These are phyloP conservation scores for Asterochloris erici DNA, from an alignment of 139 green algal species.

Conservation along the genomic window DNA sequence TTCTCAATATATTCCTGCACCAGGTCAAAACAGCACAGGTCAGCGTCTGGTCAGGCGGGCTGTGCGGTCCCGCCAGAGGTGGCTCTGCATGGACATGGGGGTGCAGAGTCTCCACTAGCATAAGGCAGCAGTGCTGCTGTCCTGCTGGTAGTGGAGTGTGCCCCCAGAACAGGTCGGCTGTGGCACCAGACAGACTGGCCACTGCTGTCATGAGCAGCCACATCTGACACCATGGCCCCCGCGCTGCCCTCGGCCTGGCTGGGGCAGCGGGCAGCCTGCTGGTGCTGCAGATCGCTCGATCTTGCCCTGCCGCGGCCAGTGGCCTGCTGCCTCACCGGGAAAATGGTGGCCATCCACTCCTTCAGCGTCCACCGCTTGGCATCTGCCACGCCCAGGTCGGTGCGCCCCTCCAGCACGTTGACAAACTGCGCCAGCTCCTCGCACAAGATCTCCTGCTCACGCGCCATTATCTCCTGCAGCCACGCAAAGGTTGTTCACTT, in stretches of 20 bases:
- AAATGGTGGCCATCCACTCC: conserved; percentile 12
- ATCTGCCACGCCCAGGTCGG: conserved; percentile 3
- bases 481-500: neutral
- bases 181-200: too few species aligned
- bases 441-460: conserved; percentile 16
- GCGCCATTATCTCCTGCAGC: conserved; percentile 11
- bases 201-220: too few species aligned
- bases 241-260: too few species aligned
- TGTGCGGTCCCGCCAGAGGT: too few species aligned
- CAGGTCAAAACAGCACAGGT: conserved; percentile 1
- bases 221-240: too few species aligned
- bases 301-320: neutral
- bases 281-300: too few species aligned
- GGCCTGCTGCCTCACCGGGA: neutral
- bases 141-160: too few species aligned
- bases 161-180: too few species aligned
- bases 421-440: conserved; percentile 17
- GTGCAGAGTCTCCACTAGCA: too few species aligned
- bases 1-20: conserved; percentile 16
- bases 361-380: conserved; percentile 18
- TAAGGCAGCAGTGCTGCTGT: too few species aligned
- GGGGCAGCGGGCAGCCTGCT: too few species aligned
- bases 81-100: too few species aligned
- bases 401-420: conserved; percentile 1
- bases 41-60: neutral